These are phyloP conservation scores for Pestalotiopsis sp. DNA, from an alignment of 2,329 filamentous ascomycete genomes.

Conservation along the genomic window DNA sequence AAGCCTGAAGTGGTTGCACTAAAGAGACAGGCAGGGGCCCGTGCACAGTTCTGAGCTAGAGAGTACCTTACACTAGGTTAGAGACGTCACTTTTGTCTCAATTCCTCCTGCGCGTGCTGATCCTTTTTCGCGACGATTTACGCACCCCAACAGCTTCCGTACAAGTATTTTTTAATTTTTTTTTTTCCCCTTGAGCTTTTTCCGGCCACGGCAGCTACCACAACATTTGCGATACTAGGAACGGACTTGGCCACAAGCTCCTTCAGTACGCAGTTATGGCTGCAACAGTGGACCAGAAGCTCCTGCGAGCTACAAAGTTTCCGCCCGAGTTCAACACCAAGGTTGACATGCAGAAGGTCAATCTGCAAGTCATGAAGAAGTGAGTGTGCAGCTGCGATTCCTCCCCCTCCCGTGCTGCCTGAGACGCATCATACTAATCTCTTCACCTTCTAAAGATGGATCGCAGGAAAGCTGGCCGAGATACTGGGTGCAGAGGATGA, in stretches of 20 bases:
- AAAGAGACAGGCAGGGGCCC: neutral
- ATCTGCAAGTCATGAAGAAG: constrained; percentile 98
- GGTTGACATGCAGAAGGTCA: constrained; percentile 97
- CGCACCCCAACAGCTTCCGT: neutral
- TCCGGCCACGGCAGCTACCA: neutral
- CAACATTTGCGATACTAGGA: neutral
- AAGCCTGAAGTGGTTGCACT: neutral
- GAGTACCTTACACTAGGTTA: neutral
- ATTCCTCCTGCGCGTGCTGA: neutral
- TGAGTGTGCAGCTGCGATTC: constrained; percentile 41
- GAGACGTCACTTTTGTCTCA: constrained; percentile 1
- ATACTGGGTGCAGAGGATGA: constrained; percentile 94
- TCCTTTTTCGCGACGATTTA: neutral
- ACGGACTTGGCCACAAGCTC: neutral
- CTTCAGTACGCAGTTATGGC: constrained; percentile 59
- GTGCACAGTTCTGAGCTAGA: neutral
- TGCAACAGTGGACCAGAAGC: constrained; percentile 82
- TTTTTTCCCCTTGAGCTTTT: neutral
- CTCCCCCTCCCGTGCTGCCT: constrained; percentile 8
- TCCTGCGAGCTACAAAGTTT: constrained; percentile 89
- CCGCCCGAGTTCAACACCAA: constrained; percentile 91
- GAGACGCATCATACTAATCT: neutral
- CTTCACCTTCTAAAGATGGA: constrained; percentile 69
- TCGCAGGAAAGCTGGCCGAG: constrained; percentile 80
- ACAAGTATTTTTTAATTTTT: too few species aligned